phyloP scores from a whole-genome alignment of 306 rosid genomes.

The Corylus americana region DNA sequence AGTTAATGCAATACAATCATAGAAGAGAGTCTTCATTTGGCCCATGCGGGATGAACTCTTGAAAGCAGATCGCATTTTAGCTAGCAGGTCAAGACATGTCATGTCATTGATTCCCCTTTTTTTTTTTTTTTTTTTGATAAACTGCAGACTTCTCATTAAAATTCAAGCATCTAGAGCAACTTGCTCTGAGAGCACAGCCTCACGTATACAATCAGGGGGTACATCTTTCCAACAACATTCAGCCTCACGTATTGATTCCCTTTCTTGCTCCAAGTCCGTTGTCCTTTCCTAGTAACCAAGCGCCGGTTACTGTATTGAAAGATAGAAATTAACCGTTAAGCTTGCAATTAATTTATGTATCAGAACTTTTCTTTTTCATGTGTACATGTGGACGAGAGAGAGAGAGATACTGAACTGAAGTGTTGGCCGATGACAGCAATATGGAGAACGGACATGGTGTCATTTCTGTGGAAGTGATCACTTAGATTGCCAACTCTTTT shows the following conservation, averaged over 20 bases:
- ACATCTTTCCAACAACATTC: too few species aligned
- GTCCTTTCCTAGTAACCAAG: background rate
- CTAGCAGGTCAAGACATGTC: background rate
- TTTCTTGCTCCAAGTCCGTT: background rate
- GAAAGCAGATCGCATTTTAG: constrained; percentile 4
- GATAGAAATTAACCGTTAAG: background rate
- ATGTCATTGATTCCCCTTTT: background rate
- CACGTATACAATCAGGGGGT: too few species aligned
- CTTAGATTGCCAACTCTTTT: too few species aligned
- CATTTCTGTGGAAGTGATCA: too few species aligned
- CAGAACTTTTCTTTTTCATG: background rate
- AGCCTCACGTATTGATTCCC: too few species aligned
- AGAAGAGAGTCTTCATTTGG: background rate
- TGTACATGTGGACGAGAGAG: background rate
- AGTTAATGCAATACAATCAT: background rate
- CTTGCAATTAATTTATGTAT: too few species aligned
- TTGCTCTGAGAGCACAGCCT: too few species aligned
- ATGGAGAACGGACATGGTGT: too few species aligned
- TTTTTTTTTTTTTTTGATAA: too few species aligned
- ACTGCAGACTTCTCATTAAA: too few species aligned
- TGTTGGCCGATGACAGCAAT: too few species aligned
- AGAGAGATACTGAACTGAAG: background rate
- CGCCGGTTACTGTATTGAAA: background rate
- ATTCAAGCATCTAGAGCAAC: too few species aligned
- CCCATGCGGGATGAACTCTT: background rate